A percentile compares a stretch with the other conserved stretches of the same genome.
These are phyloP conservation scores for Rhododendron vialii DNA, from an alignment of 148 eudicot genomes.

Conservation along the genomic window DNA sequence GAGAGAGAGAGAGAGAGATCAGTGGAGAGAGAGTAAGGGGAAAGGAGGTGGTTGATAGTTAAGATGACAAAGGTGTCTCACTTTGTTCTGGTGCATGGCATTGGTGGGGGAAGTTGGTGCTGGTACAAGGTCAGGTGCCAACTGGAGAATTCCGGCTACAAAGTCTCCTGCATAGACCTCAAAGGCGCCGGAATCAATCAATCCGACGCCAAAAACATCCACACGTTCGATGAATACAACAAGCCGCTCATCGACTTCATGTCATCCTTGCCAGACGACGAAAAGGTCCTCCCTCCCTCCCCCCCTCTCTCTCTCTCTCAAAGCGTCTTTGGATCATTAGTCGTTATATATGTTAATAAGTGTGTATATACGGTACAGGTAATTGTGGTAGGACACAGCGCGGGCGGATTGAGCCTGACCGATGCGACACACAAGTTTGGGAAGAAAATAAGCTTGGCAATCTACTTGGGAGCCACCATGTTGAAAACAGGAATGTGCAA, in stretches of 20 bases:
- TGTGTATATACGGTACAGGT: slow-evolving; percentile 34
- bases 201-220: slow-evolving; percentile 32
- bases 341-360: neutral
- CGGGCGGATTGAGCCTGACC: slow-evolving; percentile 75
- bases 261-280: slow-evolving; percentile 40
- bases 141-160: slow-evolving; percentile 55
- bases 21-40: slow-evolving; percentile 11
- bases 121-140: slow-evolving; percentile 71
- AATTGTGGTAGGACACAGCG: slow-evolving; percentile 87
- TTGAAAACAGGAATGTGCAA: slow-evolving; percentile 46
- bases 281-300: slow-evolving; percentile 38
- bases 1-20: neutral
- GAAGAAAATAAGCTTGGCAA: slow-evolving; percentile 52
- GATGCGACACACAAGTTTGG: slow-evolving; percentile 55
- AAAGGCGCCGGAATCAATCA: slow-evolving; percentile 57
- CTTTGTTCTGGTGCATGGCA: slow-evolving; percentile 78
- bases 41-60: slow-evolving; percentile 13
- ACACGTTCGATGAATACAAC: slow-evolving; percentile 58
- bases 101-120: slow-evolving; percentile 79
- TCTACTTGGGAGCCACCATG: slow-evolving; percentile 77
- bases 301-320: neutral
- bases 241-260: slow-evolving; percentile 59
- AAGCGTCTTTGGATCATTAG: neutral
- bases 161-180: slow-evolving; percentile 66
- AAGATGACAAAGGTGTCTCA: slow-evolving; percentile 33